These are phyloP conservation scores for Paramecium tetraurelia DNA, from an alignment of 73 alveolate genomes.

Conservation along the genomic window DNA sequence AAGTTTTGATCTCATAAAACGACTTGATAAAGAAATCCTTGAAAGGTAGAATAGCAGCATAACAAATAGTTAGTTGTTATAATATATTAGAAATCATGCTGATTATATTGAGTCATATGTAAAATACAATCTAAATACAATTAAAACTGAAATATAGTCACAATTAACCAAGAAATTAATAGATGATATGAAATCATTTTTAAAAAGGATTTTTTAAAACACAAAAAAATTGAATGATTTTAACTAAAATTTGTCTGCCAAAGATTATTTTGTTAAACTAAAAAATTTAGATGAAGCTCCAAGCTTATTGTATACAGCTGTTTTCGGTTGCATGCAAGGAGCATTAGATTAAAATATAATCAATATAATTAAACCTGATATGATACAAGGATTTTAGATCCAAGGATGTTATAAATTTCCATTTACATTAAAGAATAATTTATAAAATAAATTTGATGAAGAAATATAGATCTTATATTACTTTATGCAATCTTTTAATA, in stretches of 20 bases:
- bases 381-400: background rate
- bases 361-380: background rate
- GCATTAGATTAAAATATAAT: background rate
- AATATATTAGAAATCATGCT: background rate
- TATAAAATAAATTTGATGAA: background rate
- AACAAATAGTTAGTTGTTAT: background rate
- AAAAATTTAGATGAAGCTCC: background rate
- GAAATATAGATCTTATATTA: background rate
- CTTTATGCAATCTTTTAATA: background rate
- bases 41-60: background rate
- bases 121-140: background rate
- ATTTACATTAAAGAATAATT: background rate
- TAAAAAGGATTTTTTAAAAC: background rate
- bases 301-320: background rate
- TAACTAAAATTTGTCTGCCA: background rate
- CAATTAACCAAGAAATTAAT: background rate
- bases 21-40: background rate
- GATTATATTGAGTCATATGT: background rate
- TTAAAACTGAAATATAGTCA: background rate
- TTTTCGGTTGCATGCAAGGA: background rate
- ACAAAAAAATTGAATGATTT: background rate
- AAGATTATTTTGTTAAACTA: background rate
- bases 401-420: background rate
- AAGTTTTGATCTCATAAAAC: background rate
- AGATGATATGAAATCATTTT: background rate